Conservation (phyloP, 2,329 filamentous ascomycete genomes). For the Pseudocercospora fuligena region DNA sequence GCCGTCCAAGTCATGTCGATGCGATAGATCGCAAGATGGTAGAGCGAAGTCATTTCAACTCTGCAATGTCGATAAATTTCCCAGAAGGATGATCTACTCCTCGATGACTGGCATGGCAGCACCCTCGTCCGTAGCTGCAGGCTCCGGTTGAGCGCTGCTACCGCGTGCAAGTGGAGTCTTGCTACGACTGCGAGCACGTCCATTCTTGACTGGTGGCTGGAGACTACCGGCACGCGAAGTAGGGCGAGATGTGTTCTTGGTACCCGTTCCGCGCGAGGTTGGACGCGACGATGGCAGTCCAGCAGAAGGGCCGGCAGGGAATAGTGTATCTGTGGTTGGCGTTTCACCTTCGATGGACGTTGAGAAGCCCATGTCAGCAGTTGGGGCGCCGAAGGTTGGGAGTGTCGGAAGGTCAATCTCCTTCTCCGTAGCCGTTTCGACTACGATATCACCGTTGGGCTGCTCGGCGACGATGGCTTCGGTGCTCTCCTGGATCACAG, state of each 20-base stretch:
- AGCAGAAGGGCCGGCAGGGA: slow-evolving; percentile 18
- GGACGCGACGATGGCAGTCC: slow-evolving; percentile 20
- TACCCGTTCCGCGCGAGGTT: slow-evolving; percentile 23
- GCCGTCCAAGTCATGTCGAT: neutral
- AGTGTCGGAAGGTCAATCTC: slow-evolving; percentile 6
- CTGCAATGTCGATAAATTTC: neutral
- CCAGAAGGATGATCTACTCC: neutral
- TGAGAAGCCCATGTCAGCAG: slow-evolving; percentile 8
- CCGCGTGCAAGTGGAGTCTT: slow-evolving; percentile 23
- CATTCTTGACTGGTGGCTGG: slow-evolving; percentile 10
- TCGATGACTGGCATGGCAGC: slow-evolving; percentile 7
- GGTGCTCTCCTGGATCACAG: slow-evolving; percentile 42
- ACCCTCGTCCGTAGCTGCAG: slow-evolving; percentile 1
- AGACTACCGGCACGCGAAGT: slow-evolving; percentile 22
- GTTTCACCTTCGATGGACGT: slow-evolving; percentile 15
- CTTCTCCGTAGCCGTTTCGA: slow-evolving; percentile 42
- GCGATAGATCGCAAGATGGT: neutral
- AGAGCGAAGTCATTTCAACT: neutral
- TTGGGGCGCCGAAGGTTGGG: slow-evolving; percentile 7
- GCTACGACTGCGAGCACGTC: slow-evolving; percentile 22
- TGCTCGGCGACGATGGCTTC: slow-evolving; percentile 12
- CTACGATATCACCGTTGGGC: slow-evolving; percentile 28
- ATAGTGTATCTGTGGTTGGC: slow-evolving; percentile 23
- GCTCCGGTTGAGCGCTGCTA: slow-evolving; percentile 14
- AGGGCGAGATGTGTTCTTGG: slow-evolving; percentile 19